phyloP scores from a whole-genome alignment of 306 rosid species.

The Cucurbita maxima region DNA sequence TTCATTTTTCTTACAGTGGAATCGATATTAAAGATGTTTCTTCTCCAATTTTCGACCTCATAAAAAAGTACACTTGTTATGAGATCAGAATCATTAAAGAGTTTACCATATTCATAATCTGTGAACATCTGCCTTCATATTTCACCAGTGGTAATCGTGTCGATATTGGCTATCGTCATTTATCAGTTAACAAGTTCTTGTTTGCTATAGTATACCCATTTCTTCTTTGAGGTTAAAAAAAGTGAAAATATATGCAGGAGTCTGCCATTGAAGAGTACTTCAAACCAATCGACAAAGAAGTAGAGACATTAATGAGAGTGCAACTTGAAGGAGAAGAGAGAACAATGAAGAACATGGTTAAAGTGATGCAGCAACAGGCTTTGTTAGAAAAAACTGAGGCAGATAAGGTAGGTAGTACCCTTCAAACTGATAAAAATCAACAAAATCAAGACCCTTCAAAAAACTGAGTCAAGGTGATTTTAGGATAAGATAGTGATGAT shows the following conservation, averaged over 20 bases:
- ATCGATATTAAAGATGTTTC: neutral
- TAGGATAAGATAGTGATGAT: neutral
- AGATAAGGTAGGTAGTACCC: slow-evolving; percentile 15
- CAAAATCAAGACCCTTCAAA: slow-evolving; percentile 12
- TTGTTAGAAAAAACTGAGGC: slow-evolving; percentile 28
- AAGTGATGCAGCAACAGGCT: slow-evolving; percentile 56
- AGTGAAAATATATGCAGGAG: slow-evolving; percentile 37
- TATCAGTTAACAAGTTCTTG: neutral
- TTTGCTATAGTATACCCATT: neutral
- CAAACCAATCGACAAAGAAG: slow-evolving; percentile 77
- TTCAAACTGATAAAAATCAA: slow-evolving; percentile 13
- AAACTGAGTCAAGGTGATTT: slow-evolving; percentile 28
- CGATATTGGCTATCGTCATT: neutral
- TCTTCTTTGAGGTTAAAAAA: neutral
- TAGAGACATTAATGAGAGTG: slow-evolving; percentile 51
- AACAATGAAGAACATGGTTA: slow-evolving; percentile 46
- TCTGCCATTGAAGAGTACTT: slow-evolving; percentile 72
- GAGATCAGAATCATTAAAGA: neutral
- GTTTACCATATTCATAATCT: neutral
- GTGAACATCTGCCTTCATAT: neutral
- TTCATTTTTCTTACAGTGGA: neutral
- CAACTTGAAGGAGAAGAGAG: slow-evolving; percentile 69
- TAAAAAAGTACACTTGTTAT: neutral
- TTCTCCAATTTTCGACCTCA: neutral
- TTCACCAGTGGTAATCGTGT: neutral